A percentile compares a stretch with the other conserved stretches of the same genome.
Conservation (phyloP, 768 basidiomycete species). For the Fomitopsis pulvina region DNA sequence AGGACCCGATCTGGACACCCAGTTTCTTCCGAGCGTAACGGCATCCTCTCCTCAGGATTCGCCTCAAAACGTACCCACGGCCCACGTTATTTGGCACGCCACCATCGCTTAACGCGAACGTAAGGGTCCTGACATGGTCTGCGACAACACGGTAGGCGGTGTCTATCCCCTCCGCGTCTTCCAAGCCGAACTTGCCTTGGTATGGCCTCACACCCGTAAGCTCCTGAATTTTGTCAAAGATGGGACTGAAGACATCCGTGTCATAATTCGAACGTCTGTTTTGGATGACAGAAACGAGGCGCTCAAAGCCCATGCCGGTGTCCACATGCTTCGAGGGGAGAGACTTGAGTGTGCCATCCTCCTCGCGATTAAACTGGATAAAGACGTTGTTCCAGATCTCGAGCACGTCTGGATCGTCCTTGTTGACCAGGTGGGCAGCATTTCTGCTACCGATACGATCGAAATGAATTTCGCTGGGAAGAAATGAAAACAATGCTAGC, state of each 20-base stretch:
- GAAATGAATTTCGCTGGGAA: constrained; percentile 82
- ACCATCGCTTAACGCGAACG: constrained; percentile 93
- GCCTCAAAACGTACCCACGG: constrained; percentile 92
- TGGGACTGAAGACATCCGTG: constrained; percentile 89
- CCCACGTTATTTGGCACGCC: constrained; percentile 96
- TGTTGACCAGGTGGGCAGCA: constrained; percentile 87
- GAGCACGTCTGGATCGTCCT: constrained; percentile 93
- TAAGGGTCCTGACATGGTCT: constrained; percentile 93
- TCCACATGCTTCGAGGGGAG: constrained; percentile 95
- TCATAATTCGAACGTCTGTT: constrained; percentile 94
- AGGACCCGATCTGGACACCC: constrained; percentile 84
- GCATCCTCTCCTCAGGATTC: constrained; percentile 91
- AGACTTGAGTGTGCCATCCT: constrained; percentile 68
- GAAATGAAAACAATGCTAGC: background rate
- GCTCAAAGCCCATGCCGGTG: constrained; percentile 99
- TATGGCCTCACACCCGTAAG: constrained; percentile 87
- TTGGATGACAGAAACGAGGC: constrained; percentile 90
- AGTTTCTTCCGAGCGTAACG: constrained; percentile 95
- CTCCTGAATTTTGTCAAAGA: constrained; percentile 83
- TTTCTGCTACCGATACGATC: constrained; percentile 98
- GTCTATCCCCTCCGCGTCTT: constrained; percentile 93
- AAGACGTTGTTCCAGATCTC: constrained; percentile 99
- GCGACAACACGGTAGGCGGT: constrained; percentile 97
- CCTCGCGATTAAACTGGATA: constrained; percentile 97
- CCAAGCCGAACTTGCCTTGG: constrained; percentile 85